Percentiles rank a stretch among this genome's conserved stretches.
Evolutionary conservation across 2,329 filamentous ascomycete genomes (phyloP).

Genomic region (Cladorrhinum sp.): DNA sequence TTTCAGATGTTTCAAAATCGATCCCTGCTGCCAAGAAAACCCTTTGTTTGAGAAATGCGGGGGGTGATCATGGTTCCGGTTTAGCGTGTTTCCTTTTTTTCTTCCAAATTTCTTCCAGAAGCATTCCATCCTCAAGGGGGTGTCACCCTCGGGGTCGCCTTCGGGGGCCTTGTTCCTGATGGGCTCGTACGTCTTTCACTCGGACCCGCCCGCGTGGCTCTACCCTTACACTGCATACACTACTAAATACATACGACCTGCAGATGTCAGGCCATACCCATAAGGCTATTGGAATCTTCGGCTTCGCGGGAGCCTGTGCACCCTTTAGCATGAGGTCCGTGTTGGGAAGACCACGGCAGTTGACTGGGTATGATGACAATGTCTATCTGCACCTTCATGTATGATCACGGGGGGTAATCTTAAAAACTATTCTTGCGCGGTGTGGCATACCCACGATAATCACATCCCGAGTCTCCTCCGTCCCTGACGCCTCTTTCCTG

Average conservation of each 20-base stretch:
- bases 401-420: neutral
- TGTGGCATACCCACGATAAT: neutral
- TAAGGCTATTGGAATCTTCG: neutral
- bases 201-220: neutral
- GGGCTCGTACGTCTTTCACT: neutral
- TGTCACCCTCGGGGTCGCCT: neutral
- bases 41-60: conserved; percentile 8
- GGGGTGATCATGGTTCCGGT: neutral
- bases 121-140: conserved; percentile 7
- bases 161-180: neutral
- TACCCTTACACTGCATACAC: neutral
- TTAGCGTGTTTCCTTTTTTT: conserved; percentile 5
- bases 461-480: neutral
- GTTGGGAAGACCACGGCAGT: neutral
- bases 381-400: neutral
- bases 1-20: conserved; percentile 9
- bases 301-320: neutral
- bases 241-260: neutral
- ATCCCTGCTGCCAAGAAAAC: conserved; percentile 3
- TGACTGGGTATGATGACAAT: neutral
- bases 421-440: neutral
- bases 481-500: neutral
- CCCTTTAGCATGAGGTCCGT: neutral
- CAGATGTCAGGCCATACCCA: neutral
- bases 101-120: conserved; percentile 13